Conservation (phyloP, 1,139 yeast genomes). For the Magnusiomyces clavatus region DNA sequence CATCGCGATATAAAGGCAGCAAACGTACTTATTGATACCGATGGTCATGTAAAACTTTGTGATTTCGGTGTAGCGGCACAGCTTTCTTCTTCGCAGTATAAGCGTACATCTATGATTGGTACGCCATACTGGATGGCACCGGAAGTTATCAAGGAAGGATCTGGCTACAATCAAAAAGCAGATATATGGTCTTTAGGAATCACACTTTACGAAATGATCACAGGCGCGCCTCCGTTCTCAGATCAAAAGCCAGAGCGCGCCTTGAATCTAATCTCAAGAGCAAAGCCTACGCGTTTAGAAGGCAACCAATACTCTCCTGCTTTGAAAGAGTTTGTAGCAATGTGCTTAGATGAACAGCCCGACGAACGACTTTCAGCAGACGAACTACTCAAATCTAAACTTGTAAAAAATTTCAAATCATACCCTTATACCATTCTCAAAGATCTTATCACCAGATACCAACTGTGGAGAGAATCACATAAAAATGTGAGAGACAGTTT, state of each 20-base stretch:
- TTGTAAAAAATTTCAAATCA: constrained; percentile 54
- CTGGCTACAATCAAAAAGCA: constrained; percentile 73
- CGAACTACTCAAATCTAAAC: constrained; percentile 65
- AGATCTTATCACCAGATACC: constrained; percentile 74
- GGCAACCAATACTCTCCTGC: constrained; percentile 73
- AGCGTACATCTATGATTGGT: constrained; percentile 94
- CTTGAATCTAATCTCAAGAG: constrained; percentile 85
- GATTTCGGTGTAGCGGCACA: constrained; percentile 99
- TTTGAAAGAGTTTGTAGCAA: constrained; percentile 81
- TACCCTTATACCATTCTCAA: constrained; percentile 54
- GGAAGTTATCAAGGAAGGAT: constrained; percentile 93
- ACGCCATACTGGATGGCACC: constrained; percentile 99
- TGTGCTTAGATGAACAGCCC: constrained; percentile 90
- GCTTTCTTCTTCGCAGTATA: constrained; percentile 63
- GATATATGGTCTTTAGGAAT: constrained; percentile 95
- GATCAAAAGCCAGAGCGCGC: constrained; percentile 95
- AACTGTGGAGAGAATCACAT: constrained; percentile 49
- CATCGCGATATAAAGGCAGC: constrained; percentile 90
- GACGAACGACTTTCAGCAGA: constrained; percentile 84
- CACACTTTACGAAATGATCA: constrained; percentile 87
- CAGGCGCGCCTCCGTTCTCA: constrained; percentile 96
- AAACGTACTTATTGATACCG: constrained; percentile 64
- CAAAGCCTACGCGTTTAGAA: constrained; percentile 89
- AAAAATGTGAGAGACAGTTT: constrained; percentile 25
- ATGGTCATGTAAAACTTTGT: constrained; percentile 84